These are phyloP conservation scores for Ceratobasidium sp. DNA, from an alignment of 1,284 basidiomycete genomes.

Conservation along the genomic window DNA sequence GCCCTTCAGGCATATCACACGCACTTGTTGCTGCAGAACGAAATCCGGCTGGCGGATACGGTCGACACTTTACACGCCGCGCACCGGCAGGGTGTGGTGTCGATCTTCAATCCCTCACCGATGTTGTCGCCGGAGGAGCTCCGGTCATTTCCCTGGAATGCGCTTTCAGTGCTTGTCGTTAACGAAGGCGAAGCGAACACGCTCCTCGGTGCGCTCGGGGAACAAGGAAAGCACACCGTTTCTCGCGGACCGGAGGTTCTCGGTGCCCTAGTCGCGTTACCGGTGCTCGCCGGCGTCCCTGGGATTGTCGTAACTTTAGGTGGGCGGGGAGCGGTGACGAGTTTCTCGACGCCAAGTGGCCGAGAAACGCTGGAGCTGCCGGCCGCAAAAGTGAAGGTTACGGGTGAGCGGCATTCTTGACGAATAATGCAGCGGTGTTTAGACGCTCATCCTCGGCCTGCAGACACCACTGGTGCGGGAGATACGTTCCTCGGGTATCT, in stretches of 20 bases:
- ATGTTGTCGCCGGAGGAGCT: conserved; percentile 62
- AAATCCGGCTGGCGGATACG: conserved; percentile 65
- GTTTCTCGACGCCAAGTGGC: conserved; percentile 30
- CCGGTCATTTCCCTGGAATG: conserved; percentile 60
- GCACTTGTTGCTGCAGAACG: conserved; percentile 68
- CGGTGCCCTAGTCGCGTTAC: conserved; percentile 35
- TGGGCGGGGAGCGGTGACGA: conserved; percentile 34
- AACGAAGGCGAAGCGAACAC: conserved; percentile 65
- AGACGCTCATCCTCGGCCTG: background rate
- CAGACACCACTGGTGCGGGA: conserved; percentile 43
- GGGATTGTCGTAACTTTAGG: conserved; percentile 36
- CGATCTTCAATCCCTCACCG: conserved; percentile 69
- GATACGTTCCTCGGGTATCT: conserved; percentile 43
- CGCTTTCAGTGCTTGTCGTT: conserved; percentile 64
- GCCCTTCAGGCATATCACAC: conserved; percentile 51
- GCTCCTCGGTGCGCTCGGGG: conserved; percentile 51
- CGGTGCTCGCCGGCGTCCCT: conserved; percentile 38
- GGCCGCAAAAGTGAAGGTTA: conserved; percentile 41
- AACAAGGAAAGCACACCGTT: conserved; percentile 23
- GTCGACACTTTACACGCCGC: conserved; percentile 58
- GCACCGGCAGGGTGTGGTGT: conserved; percentile 52
- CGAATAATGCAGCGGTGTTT: background rate
- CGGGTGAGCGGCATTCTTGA: conserved; percentile 26
- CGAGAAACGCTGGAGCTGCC: conserved; percentile 43
- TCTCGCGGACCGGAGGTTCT: conserved; percentile 27